Evolutionary conservation across 495 filamentous ascomycete species (phyloP), one percentile per base, ranked within the genome.

Genomic region (Aspergillus sclerotioniger): DNA sequence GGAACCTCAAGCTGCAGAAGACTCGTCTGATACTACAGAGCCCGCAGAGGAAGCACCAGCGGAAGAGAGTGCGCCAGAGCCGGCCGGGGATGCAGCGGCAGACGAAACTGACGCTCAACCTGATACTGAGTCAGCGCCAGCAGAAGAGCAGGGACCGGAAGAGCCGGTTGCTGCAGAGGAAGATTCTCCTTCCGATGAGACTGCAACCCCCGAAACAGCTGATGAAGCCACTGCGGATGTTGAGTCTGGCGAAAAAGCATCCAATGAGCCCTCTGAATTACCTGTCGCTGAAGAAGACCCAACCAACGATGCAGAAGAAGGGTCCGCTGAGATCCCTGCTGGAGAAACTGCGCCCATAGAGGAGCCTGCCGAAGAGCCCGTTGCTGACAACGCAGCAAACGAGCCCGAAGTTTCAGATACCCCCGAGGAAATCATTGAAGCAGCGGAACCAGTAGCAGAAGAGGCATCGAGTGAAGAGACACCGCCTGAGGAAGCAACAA

Each of bases 361-460:
- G 16, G 57, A 54, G 35, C 13, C 28, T 43, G 37, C 53, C n/a
- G 58, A 56, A 7, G 44, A 20, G 16, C 44, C 46, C 28, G 46
- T 29, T 28, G 29, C 35, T 28, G 46, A 41, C 35, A 45, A 50
- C 21, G 33, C 19, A 3, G 15, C 32, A 6, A 1, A 8, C 25
- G 16, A 50, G 5, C 21, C 28, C 3, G 47, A 50, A 16, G 47
- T 25, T 16, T 25, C 47, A 50, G 47, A 28, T 17, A 28, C 47
- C 13, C 20, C 25, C 15, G 64, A 65, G 8, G 56, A 43, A 47
- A 41, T 56, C 1, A 49, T 47, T 17, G 63, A 63, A 56, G 31
- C 52, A 17, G 8, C 57, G 25, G 50, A 53, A 13, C 45, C 60
- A 17, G 43, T 62, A 54, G 58, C 49, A 54, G 63, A 58, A 10